These are phyloP conservation scores for Mortierella alpina DNA, from an alignment of 192 early-diverging fungal species.

Conservation along the genomic window DNA sequence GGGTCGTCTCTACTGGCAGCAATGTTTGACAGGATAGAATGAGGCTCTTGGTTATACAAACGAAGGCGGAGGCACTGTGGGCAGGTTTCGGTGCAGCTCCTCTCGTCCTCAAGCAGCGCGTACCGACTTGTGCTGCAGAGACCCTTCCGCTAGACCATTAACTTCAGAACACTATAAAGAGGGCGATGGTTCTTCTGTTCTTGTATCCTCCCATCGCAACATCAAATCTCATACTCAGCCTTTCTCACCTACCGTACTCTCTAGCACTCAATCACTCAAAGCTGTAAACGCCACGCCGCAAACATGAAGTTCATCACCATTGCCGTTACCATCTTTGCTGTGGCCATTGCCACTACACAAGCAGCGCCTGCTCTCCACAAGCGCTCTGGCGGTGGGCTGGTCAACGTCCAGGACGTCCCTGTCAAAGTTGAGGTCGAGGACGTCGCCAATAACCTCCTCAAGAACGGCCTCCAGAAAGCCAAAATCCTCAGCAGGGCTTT, in stretches of 20 bases:
- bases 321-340: conserved; percentile 4
- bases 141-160: too few relatives aligned
- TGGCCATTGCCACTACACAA: conserved; percentile 8
- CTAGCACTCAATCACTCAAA: neutral
- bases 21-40: too few relatives aligned
- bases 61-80: too few relatives aligned
- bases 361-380: conserved; percentile 3
- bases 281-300: neutral
- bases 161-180: too few relatives aligned
- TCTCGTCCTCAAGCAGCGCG: too few relatives aligned
- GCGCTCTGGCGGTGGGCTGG: neutral
- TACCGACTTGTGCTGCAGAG: too few relatives aligned
- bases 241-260: conserved; percentile 9
- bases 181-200: too few relatives aligned
- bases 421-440: neutral
- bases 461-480: neutral
- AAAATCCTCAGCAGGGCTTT: neutral
- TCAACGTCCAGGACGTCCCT: conserved; percentile 1
- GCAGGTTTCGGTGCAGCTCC: too few relatives aligned
- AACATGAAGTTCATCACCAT: conserved; percentile 30
- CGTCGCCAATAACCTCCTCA: neutral
- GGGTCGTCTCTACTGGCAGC: too few relatives aligned
- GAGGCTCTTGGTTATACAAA: too few relatives aligned
- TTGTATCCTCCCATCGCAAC: neutral
- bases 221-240: conserved; percentile 6